Percentiles rank a stretch among this genome's conserved stretches.
Conservation (phyloP, 208 protist species). For the Trypanosoma lewisi region DNA sequence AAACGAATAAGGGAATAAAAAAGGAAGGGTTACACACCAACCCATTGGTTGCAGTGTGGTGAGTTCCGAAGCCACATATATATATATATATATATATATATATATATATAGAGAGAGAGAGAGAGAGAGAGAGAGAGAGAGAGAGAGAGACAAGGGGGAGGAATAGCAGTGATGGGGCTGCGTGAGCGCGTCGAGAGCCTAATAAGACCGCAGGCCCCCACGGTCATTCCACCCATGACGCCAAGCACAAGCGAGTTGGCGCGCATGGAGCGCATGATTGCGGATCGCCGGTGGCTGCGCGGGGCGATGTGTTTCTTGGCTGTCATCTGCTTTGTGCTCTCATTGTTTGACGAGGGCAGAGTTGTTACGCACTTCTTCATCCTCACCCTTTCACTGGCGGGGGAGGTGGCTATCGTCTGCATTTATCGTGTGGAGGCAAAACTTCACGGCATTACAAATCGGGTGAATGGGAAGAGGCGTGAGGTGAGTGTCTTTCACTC, state of each 20-base stretch:
- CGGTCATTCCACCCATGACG: conserved; percentile 28
- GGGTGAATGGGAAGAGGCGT: conserved; percentile 11
- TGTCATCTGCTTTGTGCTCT: conserved; percentile 44
- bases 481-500: conserved; percentile 54
- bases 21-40: no score
- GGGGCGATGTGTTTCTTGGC: conserved; percentile 54
- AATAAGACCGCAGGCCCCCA: conserved; percentile 39
- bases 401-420: conserved; percentile 44
- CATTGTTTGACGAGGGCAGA: conserved; percentile 41
- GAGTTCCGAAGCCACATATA: no score
- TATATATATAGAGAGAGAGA: conserved; percentile 1
- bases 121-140: neutral
- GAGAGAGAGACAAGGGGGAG: no score
- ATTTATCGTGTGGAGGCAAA: conserved; percentile 58
- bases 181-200: conserved; percentile 43
- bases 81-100: no score
- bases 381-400: conserved; percentile 44
- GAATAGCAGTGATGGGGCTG: conserved; percentile 44
- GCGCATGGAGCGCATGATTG: conserved; percentile 40
- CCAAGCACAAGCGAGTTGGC: conserved; percentile 26
- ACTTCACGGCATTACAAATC: conserved; percentile 50
- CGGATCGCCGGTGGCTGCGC: conserved; percentile 47
- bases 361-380: conserved; percentile 48
- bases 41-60: no score
- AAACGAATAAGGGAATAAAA: no score